Percentiles rank a stretch among this genome's conserved stretches.
phyloP scores from a whole-genome alignment of 176 grass and related monocot genomes.

The Paspalum notatum region DNA sequence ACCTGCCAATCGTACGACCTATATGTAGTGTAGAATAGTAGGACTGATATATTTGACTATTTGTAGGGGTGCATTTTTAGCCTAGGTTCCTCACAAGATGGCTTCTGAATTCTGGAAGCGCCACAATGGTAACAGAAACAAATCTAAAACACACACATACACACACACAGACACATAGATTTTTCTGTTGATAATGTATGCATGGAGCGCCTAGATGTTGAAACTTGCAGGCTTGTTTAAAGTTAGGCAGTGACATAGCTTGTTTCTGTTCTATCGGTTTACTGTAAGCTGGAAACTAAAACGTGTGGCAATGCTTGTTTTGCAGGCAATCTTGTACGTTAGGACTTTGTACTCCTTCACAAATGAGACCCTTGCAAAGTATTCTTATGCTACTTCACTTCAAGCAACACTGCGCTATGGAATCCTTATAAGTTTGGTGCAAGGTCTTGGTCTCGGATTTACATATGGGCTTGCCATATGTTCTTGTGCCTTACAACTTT shows the following conservation, averaged over 20 bases:
- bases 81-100: conserved; percentile 10
- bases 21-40: neutral
- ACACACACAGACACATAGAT: neutral
- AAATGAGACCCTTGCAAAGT: conserved; percentile 96
- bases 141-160: too few relatives aligned
- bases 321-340: conserved; percentile 91
- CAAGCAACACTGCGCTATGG: conserved; percentile 97
- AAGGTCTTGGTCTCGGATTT: conserved; percentile 98
- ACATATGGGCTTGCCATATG: conserved; percentile 99
- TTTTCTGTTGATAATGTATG: neutral
- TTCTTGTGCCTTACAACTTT: conserved; percentile 98
- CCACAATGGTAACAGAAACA: neutral
- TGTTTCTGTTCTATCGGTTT: conserved; percentile 10
- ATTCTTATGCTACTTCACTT: conserved; percentile 98
- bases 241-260: neutral
- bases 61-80: neutral
- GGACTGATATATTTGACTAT: neutral
- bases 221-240: conserved; percentile 12
- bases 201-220: conserved; percentile 2
- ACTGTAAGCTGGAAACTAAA: conserved; percentile 24
- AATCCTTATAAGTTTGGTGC: conserved; percentile 94
- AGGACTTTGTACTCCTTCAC: conserved; percentile 93
- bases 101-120: neutral
- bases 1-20: neutral
- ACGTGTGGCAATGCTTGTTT: conserved; percentile 9